These are phyloP conservation scores for Yarrowia yakushimensis DNA, from an alignment of 805 yeast genomes.

Conservation along the genomic window DNA sequence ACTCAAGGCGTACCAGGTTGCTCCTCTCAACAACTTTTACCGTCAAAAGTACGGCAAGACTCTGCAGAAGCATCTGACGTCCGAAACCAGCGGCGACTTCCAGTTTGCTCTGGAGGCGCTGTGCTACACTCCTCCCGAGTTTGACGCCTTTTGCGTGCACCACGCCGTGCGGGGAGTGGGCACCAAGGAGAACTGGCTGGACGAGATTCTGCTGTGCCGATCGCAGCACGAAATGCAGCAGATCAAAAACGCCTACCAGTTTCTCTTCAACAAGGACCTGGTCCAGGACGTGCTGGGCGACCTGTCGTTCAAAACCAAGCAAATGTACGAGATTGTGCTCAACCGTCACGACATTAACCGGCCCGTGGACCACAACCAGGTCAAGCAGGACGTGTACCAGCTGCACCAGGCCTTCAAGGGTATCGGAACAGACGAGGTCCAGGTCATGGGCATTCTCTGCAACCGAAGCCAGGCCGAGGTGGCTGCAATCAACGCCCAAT, in stretches of 20 bases:
- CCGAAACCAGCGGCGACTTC: conserved; percentile 30
- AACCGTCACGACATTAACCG: conserved; percentile 27
- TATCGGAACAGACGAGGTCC: conserved; percentile 30
- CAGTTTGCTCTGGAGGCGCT: conserved; percentile 28
- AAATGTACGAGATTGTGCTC: conserved; percentile 29
- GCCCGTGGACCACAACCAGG: conserved; percentile 24
- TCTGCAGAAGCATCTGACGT: conserved; percentile 28
- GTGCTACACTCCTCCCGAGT: conserved; percentile 29
- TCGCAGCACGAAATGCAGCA: conserved; percentile 30
- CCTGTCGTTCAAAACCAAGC: conserved; percentile 30
- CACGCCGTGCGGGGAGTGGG: conserved; percentile 30
- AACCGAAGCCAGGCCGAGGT: conserved; percentile 29
- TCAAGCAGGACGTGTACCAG: conserved; percentile 28
- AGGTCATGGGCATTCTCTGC: conserved; percentile 30
- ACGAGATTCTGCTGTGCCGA: conserved; percentile 30
- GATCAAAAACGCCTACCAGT: conserved; percentile 29
- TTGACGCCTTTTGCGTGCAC: conserved; percentile 29
- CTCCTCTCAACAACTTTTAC: conserved; percentile 26
- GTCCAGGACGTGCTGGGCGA: conserved; percentile 29
- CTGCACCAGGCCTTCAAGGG: conserved; percentile 29
- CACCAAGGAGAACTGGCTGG: conserved; percentile 30
- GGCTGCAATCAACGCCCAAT: conserved; percentile 27
- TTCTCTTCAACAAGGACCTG: conserved; percentile 26
- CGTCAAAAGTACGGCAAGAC: conserved; percentile 27
- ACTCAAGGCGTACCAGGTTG: conserved; percentile 29